phyloP scores from a whole-genome alignment of 2,329 filamentous ascomycete species.

The Fusarium sulawesiense region DNA sequence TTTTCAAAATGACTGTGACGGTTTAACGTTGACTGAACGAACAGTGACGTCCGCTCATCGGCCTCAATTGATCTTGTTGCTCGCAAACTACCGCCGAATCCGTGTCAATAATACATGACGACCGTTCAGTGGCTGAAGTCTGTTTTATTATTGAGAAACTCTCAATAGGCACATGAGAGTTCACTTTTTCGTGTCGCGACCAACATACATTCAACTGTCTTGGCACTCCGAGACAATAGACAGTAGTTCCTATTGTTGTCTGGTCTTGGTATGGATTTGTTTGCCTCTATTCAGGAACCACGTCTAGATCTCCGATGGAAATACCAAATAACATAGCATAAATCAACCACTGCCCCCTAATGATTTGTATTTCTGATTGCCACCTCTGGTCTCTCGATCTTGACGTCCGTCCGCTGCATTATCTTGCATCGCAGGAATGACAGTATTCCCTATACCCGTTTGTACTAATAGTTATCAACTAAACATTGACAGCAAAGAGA shows the following conservation, averaged over 20 bases:
- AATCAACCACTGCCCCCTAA: neutral
- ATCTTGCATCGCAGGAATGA: neutral
- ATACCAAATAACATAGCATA: neutral
- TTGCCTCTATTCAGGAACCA: neutral
- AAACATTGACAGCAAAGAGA: slow-evolving; percentile 3
- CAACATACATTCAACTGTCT: neutral
- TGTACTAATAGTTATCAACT: neutral
- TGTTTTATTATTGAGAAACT: slow-evolving; percentile 9
- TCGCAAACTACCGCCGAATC: neutral
- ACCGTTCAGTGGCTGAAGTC: slow-evolving; percentile 32
- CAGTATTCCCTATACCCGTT: neutral
- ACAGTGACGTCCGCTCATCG: slow-evolving; percentile 11
- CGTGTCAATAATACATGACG: neutral
- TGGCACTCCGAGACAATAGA: slow-evolving; percentile 13
- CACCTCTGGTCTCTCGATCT: neutral
- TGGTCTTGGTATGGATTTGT: neutral
- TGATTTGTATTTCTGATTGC: neutral
- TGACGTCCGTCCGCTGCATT: neutral
- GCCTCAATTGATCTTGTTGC: neutral
- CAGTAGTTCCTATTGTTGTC: slow-evolving; percentile 2
- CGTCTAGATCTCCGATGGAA: neutral
- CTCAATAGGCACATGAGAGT: neutral
- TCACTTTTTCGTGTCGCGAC: neutral
- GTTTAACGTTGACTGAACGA: neutral
- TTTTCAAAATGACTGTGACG: neutral